Conservation (phyloP, 2,329 filamentous ascomycete species). For the Paraphoma sp. region DNA sequence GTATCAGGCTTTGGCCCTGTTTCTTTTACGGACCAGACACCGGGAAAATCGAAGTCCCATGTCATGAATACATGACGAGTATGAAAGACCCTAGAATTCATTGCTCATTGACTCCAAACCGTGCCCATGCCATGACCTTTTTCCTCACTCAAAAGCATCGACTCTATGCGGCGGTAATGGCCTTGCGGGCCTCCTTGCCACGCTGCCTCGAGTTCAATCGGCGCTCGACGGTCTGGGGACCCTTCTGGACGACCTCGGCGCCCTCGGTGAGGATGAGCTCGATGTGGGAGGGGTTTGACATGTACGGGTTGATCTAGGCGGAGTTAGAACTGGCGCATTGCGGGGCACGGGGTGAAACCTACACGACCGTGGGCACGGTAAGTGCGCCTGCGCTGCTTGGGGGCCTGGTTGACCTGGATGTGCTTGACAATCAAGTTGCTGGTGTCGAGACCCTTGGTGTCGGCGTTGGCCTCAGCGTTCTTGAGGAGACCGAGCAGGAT, state of each 20-base stretch:
- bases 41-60: constrained; percentile 47
- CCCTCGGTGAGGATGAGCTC: constrained; percentile 99
- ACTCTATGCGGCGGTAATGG: constrained; percentile 63
- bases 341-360: constrained; percentile 59
- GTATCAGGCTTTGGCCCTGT: constrained; percentile 44
- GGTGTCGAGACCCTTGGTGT: constrained; percentile 69
- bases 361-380: constrained; percentile 99
- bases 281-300: constrained; percentile 99
- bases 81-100: constrained; percentile 48
- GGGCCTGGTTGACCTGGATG: constrained; percentile 99
- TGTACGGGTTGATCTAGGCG: constrained; percentile 97
- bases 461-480: constrained; percentile 55
- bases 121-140: constrained; percentile 43
- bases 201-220: constrained; percentile 93
- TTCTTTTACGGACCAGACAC: constrained; percentile 48
- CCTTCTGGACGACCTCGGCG: constrained; percentile 93
- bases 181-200: constrained; percentile 69
- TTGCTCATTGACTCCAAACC: constrained; percentile 50
- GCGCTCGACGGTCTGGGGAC: constrained; percentile 68
- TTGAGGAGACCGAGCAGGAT: constrained; percentile 92
- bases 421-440: constrained; percentile 98
- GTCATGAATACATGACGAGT: constrained; percentile 47
- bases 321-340: constrained; percentile 14
- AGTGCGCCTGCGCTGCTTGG: constrained; percentile 98
- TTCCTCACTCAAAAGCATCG: constrained; percentile 27